These are phyloP conservation scores for Primulina huaijiensis DNA, from an alignment of 257 asterid genomes.

Conservation along the genomic window DNA sequence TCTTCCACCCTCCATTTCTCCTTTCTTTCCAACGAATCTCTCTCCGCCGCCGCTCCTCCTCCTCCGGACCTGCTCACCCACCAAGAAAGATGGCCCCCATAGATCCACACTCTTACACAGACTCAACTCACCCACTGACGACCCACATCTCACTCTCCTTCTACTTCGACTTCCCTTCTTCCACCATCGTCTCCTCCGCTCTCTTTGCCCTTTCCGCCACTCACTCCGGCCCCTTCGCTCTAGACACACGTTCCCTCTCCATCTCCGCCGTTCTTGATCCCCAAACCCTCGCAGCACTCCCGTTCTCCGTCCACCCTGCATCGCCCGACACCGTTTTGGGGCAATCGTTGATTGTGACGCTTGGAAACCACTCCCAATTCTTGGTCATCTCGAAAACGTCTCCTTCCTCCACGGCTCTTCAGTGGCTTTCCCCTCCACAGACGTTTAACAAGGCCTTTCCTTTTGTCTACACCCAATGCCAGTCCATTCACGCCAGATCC, in stretches of 20 bases:
- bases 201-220: constrained; percentile 64
- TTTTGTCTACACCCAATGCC: constrained; percentile 91
- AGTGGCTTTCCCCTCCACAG: constrained; percentile 88
- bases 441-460: constrained; percentile 67
- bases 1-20: no score
- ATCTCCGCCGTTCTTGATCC: constrained; percentile 58
- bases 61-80: no score
- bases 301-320: constrained; percentile 46
- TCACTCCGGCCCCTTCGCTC: constrained; percentile 58
- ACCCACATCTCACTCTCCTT: constrained; percentile 74
- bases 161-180: constrained; percentile 80
- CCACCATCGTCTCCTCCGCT: constrained; percentile 69
- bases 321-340: constrained; percentile 55
- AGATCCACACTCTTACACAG: constrained; percentile 92
- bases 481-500: constrained; percentile 89
- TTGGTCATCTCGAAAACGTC: constrained; percentile 53
- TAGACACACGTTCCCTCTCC: constrained; percentile 79
- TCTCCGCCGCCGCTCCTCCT: no score
- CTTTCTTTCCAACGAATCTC: no score
- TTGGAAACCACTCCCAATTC: constrained; percentile 52
- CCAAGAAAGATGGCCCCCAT: constrained; percentile 49
- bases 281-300: constrained; percentile 44
- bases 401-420: constrained; percentile 70
- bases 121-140: constrained; percentile 74
- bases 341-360: constrained; percentile 49